Base-by-base conservation (phyloP, 2,329 filamentous ascomycete species). In the Elsinoe fawcettii region DNA sequence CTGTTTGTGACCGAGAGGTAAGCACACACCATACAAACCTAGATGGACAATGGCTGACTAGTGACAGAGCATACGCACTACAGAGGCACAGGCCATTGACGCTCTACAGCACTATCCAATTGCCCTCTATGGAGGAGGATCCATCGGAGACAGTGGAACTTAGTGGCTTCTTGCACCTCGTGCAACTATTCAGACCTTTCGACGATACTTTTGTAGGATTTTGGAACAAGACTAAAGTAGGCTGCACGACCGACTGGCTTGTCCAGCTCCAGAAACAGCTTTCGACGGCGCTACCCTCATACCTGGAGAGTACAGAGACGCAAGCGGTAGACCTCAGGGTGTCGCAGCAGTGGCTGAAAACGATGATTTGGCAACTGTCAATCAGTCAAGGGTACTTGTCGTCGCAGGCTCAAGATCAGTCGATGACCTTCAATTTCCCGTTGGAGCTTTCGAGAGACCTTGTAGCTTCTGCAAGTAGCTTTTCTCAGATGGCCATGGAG, bases 401-500 rank as follows among this genome's bases (percentile, higher is more conserved):
- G 30, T 65, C 64, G 6, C 76, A 76, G 2, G 75, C 82, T 0
- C 70, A 75, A 5, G 80, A 86, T 58, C 77, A 77, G 60, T 79
- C 81, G 47, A 80, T 85, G 77, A 80, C 76, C 32, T 84, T 84
- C 70, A 76, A 77, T 30, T 84, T 82, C 57, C 82, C 82, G 0
- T 75, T 85, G 25, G 76, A 81, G 36, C 81, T 85, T n/a, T 81
- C 82, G 0, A 73, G 80, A 49, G 81, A 82, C 51, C 75, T 84
- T 1, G 73, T 81, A 0, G 70, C 72, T 11, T 82, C 91, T 71
- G 84, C 86, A 3, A 82, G 83, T 14, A 82, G 86, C 55, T 86
- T 93, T 65, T 85, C 86, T 0, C 82, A 82, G 34, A 79, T 85
- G 62, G 83, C 84, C 43, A 85, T 90, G 75, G 88, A 92, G 61